Conservation (phyloP, 129 eudicot genomes). For the Apium graveolens region DNA sequence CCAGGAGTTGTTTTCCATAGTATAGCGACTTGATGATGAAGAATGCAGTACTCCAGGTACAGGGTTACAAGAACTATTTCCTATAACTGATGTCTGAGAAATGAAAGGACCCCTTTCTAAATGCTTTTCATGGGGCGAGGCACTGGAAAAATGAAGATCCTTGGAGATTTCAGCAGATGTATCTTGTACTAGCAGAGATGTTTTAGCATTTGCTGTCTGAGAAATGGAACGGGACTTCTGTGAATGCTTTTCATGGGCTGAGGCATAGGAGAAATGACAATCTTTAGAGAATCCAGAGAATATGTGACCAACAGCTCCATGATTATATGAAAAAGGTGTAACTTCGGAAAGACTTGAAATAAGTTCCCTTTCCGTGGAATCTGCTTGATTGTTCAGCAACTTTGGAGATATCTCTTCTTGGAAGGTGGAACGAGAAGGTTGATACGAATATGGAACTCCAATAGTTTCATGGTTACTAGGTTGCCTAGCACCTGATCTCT, state of each 20-base stretch:
- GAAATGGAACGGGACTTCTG: slow-evolving; percentile 44
- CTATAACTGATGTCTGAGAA: slow-evolving; percentile 33
- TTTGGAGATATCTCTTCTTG: slow-evolving; percentile 47
- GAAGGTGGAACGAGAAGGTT: slow-evolving; percentile 30
- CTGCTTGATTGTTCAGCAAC: slow-evolving; percentile 26
- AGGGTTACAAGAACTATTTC: slow-evolving; percentile 19
- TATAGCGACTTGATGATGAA: slow-evolving; percentile 43
- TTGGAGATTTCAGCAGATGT: slow-evolving; percentile 36
- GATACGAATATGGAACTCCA: slow-evolving; percentile 37
- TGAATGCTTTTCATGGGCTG: slow-evolving; percentile 39
- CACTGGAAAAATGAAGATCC: slow-evolving; percentile 57
- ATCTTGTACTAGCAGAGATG: slow-evolving; percentile 18
- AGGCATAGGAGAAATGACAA: slow-evolving; percentile 56
- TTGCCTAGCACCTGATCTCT: slow-evolving; percentile 47
- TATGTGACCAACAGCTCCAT: slow-evolving; percentile 61
- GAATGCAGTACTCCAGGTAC: slow-evolving; percentile 56
- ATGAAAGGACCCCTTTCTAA: slow-evolving; percentile 44
- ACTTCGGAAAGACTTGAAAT: slow-evolving; percentile 24
- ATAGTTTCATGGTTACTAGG: slow-evolving; percentile 37
- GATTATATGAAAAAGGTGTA: slow-evolving; percentile 41
- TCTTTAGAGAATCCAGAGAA: slow-evolving; percentile 57
- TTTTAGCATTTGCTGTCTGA: slow-evolving; percentile 32
- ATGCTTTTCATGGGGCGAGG: slow-evolving; percentile 35
- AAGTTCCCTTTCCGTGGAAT: slow-evolving; percentile 27
- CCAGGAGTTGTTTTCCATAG: slow-evolving; percentile 57